phyloP scores from a whole-genome alignment of 345 rosid species.

The Dipteronia sinensis region DNA sequence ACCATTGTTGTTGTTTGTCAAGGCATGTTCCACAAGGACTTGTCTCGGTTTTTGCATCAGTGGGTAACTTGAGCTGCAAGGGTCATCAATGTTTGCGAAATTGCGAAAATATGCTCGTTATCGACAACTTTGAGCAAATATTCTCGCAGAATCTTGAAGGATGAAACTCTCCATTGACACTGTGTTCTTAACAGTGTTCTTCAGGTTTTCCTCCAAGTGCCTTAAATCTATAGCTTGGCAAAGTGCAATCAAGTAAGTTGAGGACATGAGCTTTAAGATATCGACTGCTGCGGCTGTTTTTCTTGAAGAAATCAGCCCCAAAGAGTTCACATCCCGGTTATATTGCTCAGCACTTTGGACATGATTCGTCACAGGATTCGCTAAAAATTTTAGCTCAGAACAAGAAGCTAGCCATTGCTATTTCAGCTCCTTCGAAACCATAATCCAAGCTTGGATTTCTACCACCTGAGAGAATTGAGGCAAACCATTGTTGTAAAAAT shows the following conservation, averaged over 20 bases:
- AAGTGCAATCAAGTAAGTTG: conserved; percentile 42
- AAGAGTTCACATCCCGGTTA: conserved; percentile 68
- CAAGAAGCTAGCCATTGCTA: conserved; percentile 55
- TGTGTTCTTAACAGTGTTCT: conserved; percentile 30
- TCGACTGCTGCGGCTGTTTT: conserved; percentile 52
- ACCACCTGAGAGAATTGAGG: conserved; percentile 48
- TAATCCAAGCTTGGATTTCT: conserved; percentile 49
- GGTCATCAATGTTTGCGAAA: conserved; percentile 39
- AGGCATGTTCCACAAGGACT: conserved; percentile 43
- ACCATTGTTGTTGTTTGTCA: conserved; percentile 16
- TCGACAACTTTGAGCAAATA: conserved; percentile 40
- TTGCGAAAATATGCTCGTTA: conserved; percentile 22
- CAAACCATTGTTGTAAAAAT: conserved; percentile 50
- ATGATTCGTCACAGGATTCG: conserved; percentile 69
- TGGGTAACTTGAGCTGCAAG: conserved; percentile 39
- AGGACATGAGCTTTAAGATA: conserved; percentile 62
- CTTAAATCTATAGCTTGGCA: conserved; percentile 48
- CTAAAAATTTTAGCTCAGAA: conserved; percentile 62
- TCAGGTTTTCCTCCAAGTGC: conserved; percentile 45
- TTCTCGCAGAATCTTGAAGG: conserved; percentile 45
- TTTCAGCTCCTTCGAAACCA: conserved; percentile 46
- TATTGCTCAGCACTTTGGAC: conserved; percentile 71
- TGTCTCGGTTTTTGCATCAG: conserved; percentile 45
- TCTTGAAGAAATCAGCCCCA: conserved; percentile 49
- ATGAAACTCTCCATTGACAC: conserved; percentile 38